These are phyloP conservation scores for Neofusicoccum kwambonambiense DNA, from an alignment of 2,329 filamentous ascomycete genomes.

Conservation along the genomic window DNA sequence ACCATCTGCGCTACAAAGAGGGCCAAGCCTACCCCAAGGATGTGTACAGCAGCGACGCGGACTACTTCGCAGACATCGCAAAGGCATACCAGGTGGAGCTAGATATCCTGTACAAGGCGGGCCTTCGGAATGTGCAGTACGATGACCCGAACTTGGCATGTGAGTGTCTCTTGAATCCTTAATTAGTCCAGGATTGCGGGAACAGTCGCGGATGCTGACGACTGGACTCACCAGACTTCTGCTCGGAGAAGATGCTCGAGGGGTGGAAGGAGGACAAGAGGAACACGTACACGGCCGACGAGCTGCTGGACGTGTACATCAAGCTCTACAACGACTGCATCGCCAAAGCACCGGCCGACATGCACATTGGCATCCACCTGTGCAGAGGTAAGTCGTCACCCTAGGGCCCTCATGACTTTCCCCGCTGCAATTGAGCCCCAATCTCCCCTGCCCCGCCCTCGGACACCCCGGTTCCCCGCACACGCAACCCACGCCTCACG, in stretches of 20 bases:
- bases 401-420: background rate
- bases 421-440: background rate
- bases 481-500: background rate
- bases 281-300: slow-evolving; percentile 65
- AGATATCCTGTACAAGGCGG: slow-evolving; percentile 45
- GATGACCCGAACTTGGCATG: slow-evolving; percentile 46
- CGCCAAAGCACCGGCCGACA: slow-evolving; percentile 60
- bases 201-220: background rate
- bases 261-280: slow-evolving; percentile 55
- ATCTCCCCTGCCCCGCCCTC: background rate
- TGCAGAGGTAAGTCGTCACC: slow-evolving; percentile 45
- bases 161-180: slow-evolving; percentile 19
- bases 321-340: slow-evolving; percentile 70
- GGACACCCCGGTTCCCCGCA: slow-evolving; percentile 29
- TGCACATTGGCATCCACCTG: slow-evolving; percentile 73
- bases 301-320: slow-evolving; percentile 71
- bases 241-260: slow-evolving; percentile 33
- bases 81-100: slow-evolving; percentile 44
- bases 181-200: no score
- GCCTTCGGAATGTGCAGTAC: slow-evolving; percentile 44
- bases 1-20: slow-evolving; percentile 62
- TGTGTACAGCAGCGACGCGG: slow-evolving; percentile 42
- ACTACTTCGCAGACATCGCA: slow-evolving; percentile 45
- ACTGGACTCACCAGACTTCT: slow-evolving; percentile 25
- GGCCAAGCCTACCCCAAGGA: slow-evolving; percentile 43